Evolutionary conservation across 225 moss, liverwort and hornwort species (phyloP).

Genomic region (Thuidium tamariscinum): DNA sequence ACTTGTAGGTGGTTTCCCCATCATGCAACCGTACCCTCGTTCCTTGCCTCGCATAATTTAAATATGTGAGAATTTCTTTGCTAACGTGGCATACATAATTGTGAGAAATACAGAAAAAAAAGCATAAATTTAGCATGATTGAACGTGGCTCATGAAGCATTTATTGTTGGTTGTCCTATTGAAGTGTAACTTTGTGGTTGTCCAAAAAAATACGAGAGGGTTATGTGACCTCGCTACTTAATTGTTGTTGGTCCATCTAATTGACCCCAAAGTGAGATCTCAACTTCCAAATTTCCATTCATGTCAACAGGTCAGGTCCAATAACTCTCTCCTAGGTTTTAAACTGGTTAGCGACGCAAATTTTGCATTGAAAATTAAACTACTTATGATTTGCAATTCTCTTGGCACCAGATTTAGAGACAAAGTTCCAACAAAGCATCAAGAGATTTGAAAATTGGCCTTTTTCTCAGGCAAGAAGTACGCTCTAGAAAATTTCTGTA

Average conservation of each 20-base stretch:
- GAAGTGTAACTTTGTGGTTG: not conserved
- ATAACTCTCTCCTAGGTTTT: not conserved
- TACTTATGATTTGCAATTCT: not conserved
- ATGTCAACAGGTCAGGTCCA: not conserved
- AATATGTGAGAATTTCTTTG: not conserved
- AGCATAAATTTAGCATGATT: not conserved
- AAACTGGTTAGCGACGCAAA: not conserved
- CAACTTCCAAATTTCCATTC: not conserved
- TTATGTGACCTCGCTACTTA: not conserved
- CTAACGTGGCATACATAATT: not conserved
- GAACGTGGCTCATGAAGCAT: not conserved
- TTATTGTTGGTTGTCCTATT: not conserved
- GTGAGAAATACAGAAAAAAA: not conserved
- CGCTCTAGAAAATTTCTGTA: not conserved
- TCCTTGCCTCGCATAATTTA: too few relatives aligned
- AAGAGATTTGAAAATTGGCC: not conserved
- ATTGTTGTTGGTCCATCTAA: not conserved
- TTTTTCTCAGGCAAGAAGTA: not conserved
- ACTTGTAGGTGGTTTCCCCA: not conserved
- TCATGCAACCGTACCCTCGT: not conserved
- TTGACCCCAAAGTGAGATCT: not conserved
- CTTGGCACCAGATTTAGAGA: not conserved
- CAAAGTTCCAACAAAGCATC: not conserved
- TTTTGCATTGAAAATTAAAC: not conserved
- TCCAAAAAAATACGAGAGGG: not conserved